Conservation (phyloP, 2,329 filamentous ascomycete genomes). For the Nemania sp. region DNA sequence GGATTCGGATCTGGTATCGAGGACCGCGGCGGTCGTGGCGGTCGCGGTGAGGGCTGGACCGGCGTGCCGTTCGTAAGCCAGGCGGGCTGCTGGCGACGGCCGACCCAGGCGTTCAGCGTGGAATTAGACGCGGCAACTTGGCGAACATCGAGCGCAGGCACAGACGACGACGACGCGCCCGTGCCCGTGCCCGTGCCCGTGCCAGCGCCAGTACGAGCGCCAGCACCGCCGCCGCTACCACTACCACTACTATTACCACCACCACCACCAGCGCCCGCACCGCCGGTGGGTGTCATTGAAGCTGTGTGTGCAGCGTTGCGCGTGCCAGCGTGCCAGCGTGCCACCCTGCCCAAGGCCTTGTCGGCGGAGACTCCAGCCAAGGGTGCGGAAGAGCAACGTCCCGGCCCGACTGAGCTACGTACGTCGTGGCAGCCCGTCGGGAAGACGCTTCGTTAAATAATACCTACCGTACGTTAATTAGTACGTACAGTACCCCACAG, state of each 20-base stretch:
- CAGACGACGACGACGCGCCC: too few species aligned
- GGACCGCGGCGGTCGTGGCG: slow-evolving; percentile 20
- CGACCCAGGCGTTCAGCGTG: slow-evolving; percentile 46
- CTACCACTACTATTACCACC: too few species aligned
- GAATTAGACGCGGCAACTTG: slow-evolving; percentile 47
- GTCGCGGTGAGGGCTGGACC: slow-evolving; percentile 38
- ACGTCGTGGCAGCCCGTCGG: too few species aligned
- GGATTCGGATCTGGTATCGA: slow-evolving; percentile 1
- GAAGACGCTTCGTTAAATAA: background rate
- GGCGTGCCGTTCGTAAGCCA: slow-evolving; percentile 40
- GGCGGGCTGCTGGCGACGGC: slow-evolving; percentile 41
- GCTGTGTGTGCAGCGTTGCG: slow-evolving; percentile 6
- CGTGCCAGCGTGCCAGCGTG: too few species aligned
- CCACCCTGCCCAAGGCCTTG: slow-evolving; percentile 8
- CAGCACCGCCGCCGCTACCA: too few species aligned
- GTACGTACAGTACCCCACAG: background rate
- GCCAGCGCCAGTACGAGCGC: too few species aligned
- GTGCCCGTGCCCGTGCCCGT: too few species aligned
- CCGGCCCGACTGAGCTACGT: slow-evolving; percentile 7
- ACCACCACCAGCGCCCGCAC: slow-evolving; percentile 14
- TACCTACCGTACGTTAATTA: too few species aligned
- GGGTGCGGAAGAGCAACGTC: slow-evolving; percentile 11
- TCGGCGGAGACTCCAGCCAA: slow-evolving; percentile 18
- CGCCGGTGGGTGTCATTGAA: slow-evolving; percentile 34
- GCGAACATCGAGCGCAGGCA: slow-evolving; percentile 17